A percentile compares a stretch with the other conserved stretches of the same genome.
Evolutionary conservation across 805 yeast genomes (phyloP).

Genomic region (Metschnikowia borealis): DNA sequence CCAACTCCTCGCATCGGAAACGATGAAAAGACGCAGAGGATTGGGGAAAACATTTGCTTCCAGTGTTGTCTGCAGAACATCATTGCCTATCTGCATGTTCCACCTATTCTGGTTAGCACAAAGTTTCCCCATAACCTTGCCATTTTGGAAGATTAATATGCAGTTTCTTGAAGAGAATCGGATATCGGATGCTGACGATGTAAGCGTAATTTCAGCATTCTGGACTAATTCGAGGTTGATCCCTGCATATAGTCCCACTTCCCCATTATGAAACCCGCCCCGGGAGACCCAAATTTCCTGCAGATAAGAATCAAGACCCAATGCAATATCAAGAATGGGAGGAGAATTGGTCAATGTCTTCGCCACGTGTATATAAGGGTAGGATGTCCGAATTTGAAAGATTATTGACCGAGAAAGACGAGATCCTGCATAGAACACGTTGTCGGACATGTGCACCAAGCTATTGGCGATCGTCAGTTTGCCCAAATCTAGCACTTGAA

Average conservation of each 20-base stretch:
- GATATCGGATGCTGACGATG: background rate
- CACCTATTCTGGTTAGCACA: background rate
- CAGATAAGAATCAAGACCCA: conserved; percentile 2
- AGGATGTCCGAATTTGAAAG: conserved; percentile 22
- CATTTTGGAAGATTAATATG: background rate
- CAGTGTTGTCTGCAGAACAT: background rate
- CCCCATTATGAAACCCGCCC: conserved; percentile 36
- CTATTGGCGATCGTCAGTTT: conserved; percentile 28
- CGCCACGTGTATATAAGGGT: conserved; percentile 26
- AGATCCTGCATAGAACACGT: conserved; percentile 30
- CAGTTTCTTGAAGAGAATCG: background rate
- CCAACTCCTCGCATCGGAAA: background rate
- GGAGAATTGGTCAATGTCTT: conserved; percentile 24
- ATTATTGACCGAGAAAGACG: conserved; percentile 27
- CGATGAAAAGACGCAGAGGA: background rate
- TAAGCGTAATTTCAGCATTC: background rate
- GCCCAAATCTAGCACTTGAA: conserved; percentile 26
- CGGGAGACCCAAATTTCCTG: conserved; percentile 23
- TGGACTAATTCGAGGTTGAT: background rate
- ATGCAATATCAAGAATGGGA: conserved; percentile 27
- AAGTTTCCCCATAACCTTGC: background rate
- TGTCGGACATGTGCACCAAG: conserved; percentile 24
- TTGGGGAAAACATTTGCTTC: background rate
- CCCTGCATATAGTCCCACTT: conserved; percentile 14
- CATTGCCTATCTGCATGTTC: too few species aligned